Evolutionary conservation across 768 basidiomycete genomes (phyloP).

Genomic region (Hericium coralloides): DNA sequence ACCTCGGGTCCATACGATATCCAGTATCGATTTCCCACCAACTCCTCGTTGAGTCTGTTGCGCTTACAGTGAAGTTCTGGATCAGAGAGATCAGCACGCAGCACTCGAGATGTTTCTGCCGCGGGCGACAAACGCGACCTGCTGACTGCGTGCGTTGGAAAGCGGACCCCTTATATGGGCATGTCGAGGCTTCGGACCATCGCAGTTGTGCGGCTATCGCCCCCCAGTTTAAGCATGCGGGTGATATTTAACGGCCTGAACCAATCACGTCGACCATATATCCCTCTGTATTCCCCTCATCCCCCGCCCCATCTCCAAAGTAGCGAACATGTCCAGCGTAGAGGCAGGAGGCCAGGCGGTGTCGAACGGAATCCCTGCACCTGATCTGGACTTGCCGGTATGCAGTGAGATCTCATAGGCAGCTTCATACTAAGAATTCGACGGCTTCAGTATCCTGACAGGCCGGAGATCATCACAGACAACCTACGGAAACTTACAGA

Average conservation of each 20-base stretch:
- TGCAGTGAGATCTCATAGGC: constrained; percentile 2
- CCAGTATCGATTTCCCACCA: too few relatives aligned
- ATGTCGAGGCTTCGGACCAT: neutral
- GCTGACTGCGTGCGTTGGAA: neutral
- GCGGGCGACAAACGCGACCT: neutral
- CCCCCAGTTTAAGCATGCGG: neutral
- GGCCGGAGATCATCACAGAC: constrained; percentile 39
- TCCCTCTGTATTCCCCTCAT: neutral
- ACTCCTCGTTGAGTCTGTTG: too few relatives aligned
- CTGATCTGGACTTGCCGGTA: constrained; percentile 33
- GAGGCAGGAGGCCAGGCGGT: constrained; percentile 17
- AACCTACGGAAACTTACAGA: constrained; percentile 34
- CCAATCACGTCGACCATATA: neutral
- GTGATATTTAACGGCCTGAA: neutral
- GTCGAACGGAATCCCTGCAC: constrained; percentile 32
- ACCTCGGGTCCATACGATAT: too few relatives aligned
- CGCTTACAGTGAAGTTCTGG: too few relatives aligned
- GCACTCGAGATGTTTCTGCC: too few relatives aligned
- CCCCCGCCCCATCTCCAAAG: neutral
- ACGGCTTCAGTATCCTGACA: constrained; percentile 33
- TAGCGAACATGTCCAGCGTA: neutral
- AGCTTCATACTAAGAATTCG: neutral
- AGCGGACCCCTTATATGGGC: neutral
- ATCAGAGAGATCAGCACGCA: too few relatives aligned
- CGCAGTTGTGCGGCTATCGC: neutral